Evolutionary conservation across 805 yeast genomes (phyloP).

Genomic region (Candida nonsorbophila): DNA sequence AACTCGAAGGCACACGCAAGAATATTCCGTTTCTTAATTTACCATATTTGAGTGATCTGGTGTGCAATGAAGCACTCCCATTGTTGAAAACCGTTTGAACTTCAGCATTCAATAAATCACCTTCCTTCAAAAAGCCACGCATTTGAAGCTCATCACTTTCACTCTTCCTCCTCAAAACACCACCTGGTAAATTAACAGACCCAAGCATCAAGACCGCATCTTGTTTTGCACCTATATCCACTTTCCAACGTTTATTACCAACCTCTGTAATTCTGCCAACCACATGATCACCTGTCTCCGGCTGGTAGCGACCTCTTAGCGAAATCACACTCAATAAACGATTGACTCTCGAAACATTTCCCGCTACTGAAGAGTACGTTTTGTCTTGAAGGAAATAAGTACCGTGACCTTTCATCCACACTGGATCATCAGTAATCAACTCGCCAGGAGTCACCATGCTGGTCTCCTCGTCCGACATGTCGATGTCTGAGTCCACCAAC

Average conservation of each 20-base stretch:
- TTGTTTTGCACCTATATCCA: conserved; percentile 91
- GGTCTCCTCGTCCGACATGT: conserved; percentile 32
- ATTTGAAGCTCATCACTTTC: conserved; percentile 95
- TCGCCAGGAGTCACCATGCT: conserved; percentile 90
- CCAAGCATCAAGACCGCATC: conserved; percentile 92
- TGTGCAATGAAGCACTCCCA: conserved; percentile 91
- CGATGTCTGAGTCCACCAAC: conserved; percentile 28
- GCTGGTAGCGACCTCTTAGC: conserved; percentile 78
- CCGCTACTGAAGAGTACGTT: conserved; percentile 90
- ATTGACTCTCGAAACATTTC: conserved; percentile 81
- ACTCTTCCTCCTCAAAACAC: conserved; percentile 86
- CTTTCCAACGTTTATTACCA: conserved; percentile 92
- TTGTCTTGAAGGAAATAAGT: conserved; percentile 72
- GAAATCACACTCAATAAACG: conserved; percentile 82
- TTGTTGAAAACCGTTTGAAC: conserved; percentile 85
- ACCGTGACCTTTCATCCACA: conserved; percentile 99
- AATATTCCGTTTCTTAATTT: conserved; percentile 89
- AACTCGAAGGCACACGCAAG: conserved; percentile 72
- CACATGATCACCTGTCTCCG: conserved; percentile 95
- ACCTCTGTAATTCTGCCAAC: conserved; percentile 94
- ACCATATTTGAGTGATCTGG: conserved; percentile 93
- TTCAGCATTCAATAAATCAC: conserved; percentile 92
- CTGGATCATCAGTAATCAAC: conserved; percentile 88
- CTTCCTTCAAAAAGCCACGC: conserved; percentile 92
- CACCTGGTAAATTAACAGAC: conserved; percentile 95